Base-by-base conservation (phyloP, 2,329 filamentous ascomycete genomes). In the Hypoxylon sp. region DNA sequence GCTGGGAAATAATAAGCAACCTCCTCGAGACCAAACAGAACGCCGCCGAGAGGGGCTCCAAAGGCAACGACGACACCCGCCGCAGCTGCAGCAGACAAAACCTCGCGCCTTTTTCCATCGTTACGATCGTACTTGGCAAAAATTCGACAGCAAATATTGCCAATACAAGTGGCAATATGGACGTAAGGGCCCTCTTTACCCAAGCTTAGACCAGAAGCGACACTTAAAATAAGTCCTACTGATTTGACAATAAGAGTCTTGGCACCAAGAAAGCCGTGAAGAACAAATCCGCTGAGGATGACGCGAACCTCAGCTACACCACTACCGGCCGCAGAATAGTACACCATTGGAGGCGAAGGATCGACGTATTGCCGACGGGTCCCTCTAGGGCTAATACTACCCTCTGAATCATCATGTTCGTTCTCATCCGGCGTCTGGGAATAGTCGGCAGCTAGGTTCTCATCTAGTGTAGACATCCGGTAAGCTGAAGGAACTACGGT, bases 251-350 rank as follows among this genome's bases (percentile, higher is more conserved):
- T 80, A 30, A 99, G 85, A 0, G 96, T 98, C 76, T 91, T 92
- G 41, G 97, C 80, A 73, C 96, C 96, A 6, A 99, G 86, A 77
- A 98, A 98, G 1, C 96, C 95, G 83, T 98, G 96, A 60, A 99
- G 84, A 60, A 99, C 95, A 75, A 98, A 99, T 5, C 96, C 96
- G 75, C 94, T 98, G n/a, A 98, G 87, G 64, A 98, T 98, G 65
- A 98, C 96, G 71, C 96, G 94, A 61, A 98, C 95, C 81, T 99
- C 96, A 5, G 96, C 96, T 11, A 99, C 96, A 74, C 96, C 96
- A 80, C 94, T 97, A 52, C 96, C 96, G 45, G 95, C 95, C 64
- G 95, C 96, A 6, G 96, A 94, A 79, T 98, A 99, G 80, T 97
- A 99, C 4, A 95, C 87, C 91, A 97, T 97, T 0, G 68, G 63